These are phyloP conservation scores for Casaregolazyma suthepensis DNA, from an alignment of 1,139 yeast genomes.

Conservation along the genomic window DNA sequence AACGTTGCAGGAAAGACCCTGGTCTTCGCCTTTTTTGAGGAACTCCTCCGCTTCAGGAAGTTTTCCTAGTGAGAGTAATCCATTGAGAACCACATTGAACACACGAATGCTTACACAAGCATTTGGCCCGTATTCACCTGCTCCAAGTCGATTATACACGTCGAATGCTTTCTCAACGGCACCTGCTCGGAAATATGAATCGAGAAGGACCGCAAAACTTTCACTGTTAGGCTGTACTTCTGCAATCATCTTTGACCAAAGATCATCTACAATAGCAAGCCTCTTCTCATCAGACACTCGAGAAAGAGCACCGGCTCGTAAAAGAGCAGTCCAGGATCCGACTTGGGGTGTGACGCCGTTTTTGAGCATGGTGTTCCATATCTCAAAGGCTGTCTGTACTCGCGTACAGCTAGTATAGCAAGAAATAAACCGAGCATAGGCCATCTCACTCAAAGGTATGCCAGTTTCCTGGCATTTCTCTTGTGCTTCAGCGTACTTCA, in stretches of 20 bases:
- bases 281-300: conserved; percentile 23
- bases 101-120: conserved; percentile 26
- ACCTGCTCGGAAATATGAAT: conserved; percentile 31
- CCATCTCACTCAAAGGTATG: conserved; percentile 25
- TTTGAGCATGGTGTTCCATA: conserved; percentile 38
- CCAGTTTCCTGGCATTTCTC: conserved; percentile 15
- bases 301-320: conserved; percentile 37
- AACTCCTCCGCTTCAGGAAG: conserved; percentile 28
- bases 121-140: conserved; percentile 16
- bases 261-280: conserved; percentile 32
- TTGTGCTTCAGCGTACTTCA: conserved; percentile 22
- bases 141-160: conserved; percentile 23
- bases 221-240: conserved; percentile 37
- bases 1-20: conserved; percentile 32
- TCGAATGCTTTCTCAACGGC: conserved; percentile 31
- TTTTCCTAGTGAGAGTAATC: conserved; percentile 25
- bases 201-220: conserved; percentile 35
- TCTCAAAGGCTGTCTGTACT: conserved; percentile 30
- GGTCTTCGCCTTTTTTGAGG: conserved; percentile 30
- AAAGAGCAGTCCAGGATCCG: conserved; percentile 42
- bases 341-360: conserved; percentile 31
- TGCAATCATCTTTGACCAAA: conserved; percentile 35
- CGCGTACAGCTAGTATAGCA: conserved; percentile 31
- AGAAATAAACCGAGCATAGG: conserved; percentile 33
- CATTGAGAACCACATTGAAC: conserved; percentile 32